Percentiles rank a stretch among this genome's conserved stretches.
Conservation (phyloP, 2,329 filamentous ascomycete species). For the Xylaria sp. region DNA sequence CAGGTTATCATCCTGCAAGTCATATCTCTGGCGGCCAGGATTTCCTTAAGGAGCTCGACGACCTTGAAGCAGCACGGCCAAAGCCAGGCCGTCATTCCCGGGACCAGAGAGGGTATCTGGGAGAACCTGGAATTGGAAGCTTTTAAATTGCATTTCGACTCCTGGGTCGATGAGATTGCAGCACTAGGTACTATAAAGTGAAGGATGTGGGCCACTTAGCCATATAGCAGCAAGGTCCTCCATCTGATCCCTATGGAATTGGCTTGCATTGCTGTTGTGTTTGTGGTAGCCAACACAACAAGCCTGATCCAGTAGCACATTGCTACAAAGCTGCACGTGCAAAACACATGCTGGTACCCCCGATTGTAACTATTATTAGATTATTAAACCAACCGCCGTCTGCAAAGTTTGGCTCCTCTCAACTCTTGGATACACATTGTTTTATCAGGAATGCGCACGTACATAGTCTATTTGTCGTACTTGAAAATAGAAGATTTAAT, state of each 20-base stretch:
- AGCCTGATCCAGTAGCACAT: neutral
- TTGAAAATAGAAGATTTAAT: neutral
- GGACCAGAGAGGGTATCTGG: constrained; percentile 24
- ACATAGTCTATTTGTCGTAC: neutral
- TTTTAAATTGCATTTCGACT: constrained; percentile 12
- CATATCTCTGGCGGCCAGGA: constrained; percentile 2
- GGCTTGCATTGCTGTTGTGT: too few species aligned
- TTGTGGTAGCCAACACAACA: too few species aligned
- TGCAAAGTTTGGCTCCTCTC: neutral
- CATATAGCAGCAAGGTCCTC: neutral
- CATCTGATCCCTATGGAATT: neutral
- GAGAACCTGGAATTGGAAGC: neutral
- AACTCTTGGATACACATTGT: neutral
- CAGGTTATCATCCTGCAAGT: neutral
- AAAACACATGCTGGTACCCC: neutral
- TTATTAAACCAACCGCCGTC: neutral
- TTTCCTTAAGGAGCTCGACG: constrained; percentile 33
- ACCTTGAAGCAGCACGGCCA: constrained; percentile 35
- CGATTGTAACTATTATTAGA: neutral
- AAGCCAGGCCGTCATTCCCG: constrained; percentile 14
- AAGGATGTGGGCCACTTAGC: neutral
- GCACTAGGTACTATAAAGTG: constrained; percentile 37
- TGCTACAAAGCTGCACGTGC: neutral
- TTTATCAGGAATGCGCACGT: neutral
- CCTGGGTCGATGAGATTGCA: constrained; percentile 41